Evolutionary conservation across 805 yeast species (phyloP), one percentile per base, ranked within the genome.

Genomic region (Lipomyces mesembrius): DNA sequence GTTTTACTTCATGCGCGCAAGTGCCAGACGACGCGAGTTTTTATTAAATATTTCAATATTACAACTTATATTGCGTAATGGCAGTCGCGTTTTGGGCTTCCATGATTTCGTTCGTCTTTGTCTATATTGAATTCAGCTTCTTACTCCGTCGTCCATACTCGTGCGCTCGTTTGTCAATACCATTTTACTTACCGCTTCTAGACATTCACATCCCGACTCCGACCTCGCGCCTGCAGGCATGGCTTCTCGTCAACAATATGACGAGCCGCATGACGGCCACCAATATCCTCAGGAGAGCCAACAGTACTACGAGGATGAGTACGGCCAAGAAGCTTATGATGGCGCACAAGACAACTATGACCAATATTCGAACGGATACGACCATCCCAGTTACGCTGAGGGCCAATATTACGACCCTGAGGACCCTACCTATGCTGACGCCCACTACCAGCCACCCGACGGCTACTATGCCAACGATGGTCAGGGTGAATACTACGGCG

Each of bases 341-440:
- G 64, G 63, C 29, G 61, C 64, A 27, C 64, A 77, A 64, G 79
- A 79, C 65, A 76, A 76, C 65, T 82, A 80, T 69, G 81, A 78
- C 74, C 79, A 80, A 62, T 76, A 83, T 74, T 81, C 80, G 70
- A 76, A 72, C 72, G 61, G 71, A 51, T 75, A 77, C 69, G 81
- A 79, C 61, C 81, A 80, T 49, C 73, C 73, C 64, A 77, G 79
- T 49, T 79, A 80, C 63, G 77, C 75, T 64, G 71, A 71, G 58
- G 78, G 75, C 60, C 81, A 78, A 56, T 78, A 79, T 65, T 78
- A 80, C 66, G 74, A 71, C 39, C 64, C 62, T 56, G 75, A 75
- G 52, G 77, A 72, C 71, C 61, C 73, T 64, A 63, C 46, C 39
- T 65, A 65, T 25, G 62, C 51, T 25, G 68, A 63, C 22, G 63